These are phyloP conservation scores for Davidsoniella australis DNA, from an alignment of 2,329 filamentous ascomycete genomes.

Conservation along the genomic window DNA sequence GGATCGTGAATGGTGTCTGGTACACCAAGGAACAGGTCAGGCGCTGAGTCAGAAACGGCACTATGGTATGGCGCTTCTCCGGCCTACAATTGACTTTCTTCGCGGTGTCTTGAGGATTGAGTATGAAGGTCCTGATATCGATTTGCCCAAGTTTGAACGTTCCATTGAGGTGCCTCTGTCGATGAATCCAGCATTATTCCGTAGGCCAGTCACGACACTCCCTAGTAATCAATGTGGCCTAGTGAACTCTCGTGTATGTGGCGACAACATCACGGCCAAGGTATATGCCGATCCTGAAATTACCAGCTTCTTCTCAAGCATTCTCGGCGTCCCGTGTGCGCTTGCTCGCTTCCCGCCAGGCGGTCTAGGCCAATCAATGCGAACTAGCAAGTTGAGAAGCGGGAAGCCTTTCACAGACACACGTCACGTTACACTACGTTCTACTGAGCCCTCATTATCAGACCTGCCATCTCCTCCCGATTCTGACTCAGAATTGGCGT, in stretches of 20 bases:
- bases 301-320: constrained; percentile 59
- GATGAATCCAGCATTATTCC: constrained; percentile 43
- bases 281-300: constrained; percentile 51
- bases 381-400: constrained; percentile 44
- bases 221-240: too few species aligned
- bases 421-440: too few species aligned
- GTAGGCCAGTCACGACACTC: constrained; percentile 11
- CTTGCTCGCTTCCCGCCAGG: constrained; percentile 69
- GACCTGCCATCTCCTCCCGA: constrained; percentile 34
- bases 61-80: constrained; percentile 71
- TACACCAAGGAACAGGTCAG: constrained; percentile 71
- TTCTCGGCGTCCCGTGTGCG: constrained; percentile 62
- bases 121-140: constrained; percentile 23
- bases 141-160: constrained; percentile 18
- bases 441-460: neutral
- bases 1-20: constrained; percentile 92
- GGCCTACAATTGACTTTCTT: constrained; percentile 55
- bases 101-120: constrained; percentile 46
- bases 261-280: constrained; percentile 55
- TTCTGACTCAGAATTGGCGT: constrained; percentile 31
- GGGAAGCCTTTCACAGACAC: constrained; percentile 1
- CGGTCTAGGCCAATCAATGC: constrained; percentile 37
- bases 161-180: constrained; percentile 46
- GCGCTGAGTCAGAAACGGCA: constrained; percentile 80
- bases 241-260: constrained; percentile 53